Evolutionary conservation across 106 monocot species (phyloP).

Genomic region (Apostasia ramifera): DNA sequence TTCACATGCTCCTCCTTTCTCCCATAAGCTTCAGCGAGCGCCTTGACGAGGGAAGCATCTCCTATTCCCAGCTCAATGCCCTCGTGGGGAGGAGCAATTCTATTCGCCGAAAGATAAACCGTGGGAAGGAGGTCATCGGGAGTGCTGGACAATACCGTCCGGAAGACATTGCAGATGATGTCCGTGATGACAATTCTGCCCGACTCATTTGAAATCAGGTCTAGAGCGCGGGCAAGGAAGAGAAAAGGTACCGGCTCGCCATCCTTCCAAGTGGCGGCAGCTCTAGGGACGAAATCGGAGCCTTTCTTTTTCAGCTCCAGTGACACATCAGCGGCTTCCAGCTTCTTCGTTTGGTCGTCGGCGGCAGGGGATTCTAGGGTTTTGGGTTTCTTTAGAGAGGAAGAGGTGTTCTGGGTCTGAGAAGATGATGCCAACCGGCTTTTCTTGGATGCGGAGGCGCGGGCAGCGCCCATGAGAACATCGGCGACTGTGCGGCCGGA

Average conservation of each 20-base stretch:
- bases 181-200: conserved; percentile 80
- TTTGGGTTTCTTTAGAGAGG: conserved; percentile 35
- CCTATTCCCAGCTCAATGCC: conserved; percentile 97
- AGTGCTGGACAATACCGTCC: conserved; percentile 72
- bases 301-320: conserved; percentile 67
- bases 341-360: not conserved
- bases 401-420: conserved; percentile 9
- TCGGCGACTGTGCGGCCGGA: conserved; percentile 51
- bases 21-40: conserved; percentile 84
- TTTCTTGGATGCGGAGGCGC: conserved; percentile 44
- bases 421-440: not conserved
- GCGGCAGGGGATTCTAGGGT: conserved; percentile 11
- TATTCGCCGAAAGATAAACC: conserved; percentile 79
- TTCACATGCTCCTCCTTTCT: conserved; percentile 88
- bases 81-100: conserved; percentile 78
- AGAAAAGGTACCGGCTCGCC: conserved; percentile 82
- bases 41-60: conserved; percentile 65
- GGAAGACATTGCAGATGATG: conserved; percentile 80
- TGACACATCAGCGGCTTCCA: conserved; percentile 12
- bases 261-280: conserved; percentile 61
- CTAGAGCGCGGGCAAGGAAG: conserved; percentile 72
- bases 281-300: conserved; percentile 48
- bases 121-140: conserved; percentile 70
- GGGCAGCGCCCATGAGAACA: conserved; percentile 78
- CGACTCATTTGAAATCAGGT: conserved; percentile 71